A percentile compares a stretch with the other conserved stretches of the same genome.
phyloP scores from a whole-genome alignment of 2,329 filamentous ascomycete genomes.

The Kalmusia sp. region DNA sequence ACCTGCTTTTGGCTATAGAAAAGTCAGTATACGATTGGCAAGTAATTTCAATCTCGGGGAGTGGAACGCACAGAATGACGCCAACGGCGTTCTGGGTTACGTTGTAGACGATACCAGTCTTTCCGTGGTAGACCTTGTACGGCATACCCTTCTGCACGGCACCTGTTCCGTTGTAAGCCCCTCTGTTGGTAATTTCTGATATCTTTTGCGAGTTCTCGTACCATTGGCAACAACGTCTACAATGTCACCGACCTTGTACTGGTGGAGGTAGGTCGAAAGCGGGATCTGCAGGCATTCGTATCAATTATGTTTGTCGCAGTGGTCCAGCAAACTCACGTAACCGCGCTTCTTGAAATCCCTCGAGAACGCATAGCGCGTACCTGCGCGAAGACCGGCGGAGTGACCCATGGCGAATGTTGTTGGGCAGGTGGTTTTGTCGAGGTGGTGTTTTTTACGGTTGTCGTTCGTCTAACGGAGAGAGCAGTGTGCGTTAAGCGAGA shows the following conservation, averaged over 20 bases:
- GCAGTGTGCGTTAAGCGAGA: conserved; percentile 12
- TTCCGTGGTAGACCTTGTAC: conserved; percentile 99
- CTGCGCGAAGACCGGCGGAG: conserved; percentile 55
- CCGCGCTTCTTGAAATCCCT: conserved; percentile 95
- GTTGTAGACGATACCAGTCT: conserved; percentile 95
- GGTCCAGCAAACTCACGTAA: conserved; percentile 53
- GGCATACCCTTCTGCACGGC: conserved; percentile 72
- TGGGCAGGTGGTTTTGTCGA: conserved; percentile 20
- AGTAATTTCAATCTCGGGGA: neutral
- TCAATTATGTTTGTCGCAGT: conserved; percentile 23
- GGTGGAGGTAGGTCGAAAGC: conserved; percentile 91
- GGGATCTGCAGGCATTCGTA: conserved; percentile 62
- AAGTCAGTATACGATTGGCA: conserved; percentile 13
- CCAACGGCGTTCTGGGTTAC: conserved; percentile 97
- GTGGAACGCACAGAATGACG: conserved; percentile 75
- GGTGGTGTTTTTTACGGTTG: conserved; percentile 15
- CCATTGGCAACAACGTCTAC: conserved; percentile 99
- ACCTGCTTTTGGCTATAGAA: conserved; percentile 82
- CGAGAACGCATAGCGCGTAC: conserved; percentile 70
- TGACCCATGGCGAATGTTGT: conserved; percentile 59
- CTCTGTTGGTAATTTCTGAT: conserved; percentile 17
- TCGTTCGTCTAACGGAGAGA: no score
- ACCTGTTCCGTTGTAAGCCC: conserved; percentile 38
- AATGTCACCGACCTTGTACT: conserved; percentile 98
- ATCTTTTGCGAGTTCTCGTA: conserved; percentile 65